Evolutionary conservation across 2,329 filamentous ascomycete genomes (phyloP).

Genomic region (Neoascochyta sp.): DNA sequence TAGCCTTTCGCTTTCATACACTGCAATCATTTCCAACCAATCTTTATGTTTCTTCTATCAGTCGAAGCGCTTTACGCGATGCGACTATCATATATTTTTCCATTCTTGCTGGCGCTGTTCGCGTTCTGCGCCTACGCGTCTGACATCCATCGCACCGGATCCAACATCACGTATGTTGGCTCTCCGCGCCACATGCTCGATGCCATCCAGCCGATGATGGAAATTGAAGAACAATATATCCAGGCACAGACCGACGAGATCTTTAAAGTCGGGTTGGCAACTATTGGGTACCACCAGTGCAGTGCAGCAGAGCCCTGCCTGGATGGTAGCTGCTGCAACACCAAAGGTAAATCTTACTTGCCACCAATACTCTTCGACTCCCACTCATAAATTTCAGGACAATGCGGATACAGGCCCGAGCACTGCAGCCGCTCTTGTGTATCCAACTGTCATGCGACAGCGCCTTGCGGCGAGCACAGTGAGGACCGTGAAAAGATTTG

Average conservation of each 20-base stretch:
- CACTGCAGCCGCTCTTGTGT: conserved; percentile 16
- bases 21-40: too few species aligned
- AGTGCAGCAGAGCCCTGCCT: conserved; percentile 7
- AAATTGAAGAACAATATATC: conserved; percentile 12
- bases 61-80: too few species aligned
- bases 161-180: conserved; percentile 7
- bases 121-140: neutral
- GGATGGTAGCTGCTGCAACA: conserved; percentile 12
- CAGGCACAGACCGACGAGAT: conserved; percentile 5
- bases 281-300: conserved; percentile 3
- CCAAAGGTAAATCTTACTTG: conserved; percentile 6
- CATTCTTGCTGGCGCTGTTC: conserved; percentile 3
- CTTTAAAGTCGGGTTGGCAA: neutral
- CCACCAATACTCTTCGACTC: neutral
- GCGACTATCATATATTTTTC: conserved; percentile 1
- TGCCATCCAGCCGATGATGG: conserved; percentile 5
- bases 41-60: too few species aligned
- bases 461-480: conserved; percentile 36
- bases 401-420: conserved; percentile 12
- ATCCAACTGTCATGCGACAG: conserved; percentile 39
- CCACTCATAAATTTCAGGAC: conserved; percentile 2
- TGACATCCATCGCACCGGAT: neutral
- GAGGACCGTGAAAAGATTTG: conserved; percentile 4
- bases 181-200: conserved; percentile 7
- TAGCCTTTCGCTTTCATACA: too few species aligned